A percentile compares a stretch with the other conserved stretches of the same genome.
Conservation (phyloP, 2,329 filamentous ascomycete genomes). For the Dothistroma septosporum region DNA sequence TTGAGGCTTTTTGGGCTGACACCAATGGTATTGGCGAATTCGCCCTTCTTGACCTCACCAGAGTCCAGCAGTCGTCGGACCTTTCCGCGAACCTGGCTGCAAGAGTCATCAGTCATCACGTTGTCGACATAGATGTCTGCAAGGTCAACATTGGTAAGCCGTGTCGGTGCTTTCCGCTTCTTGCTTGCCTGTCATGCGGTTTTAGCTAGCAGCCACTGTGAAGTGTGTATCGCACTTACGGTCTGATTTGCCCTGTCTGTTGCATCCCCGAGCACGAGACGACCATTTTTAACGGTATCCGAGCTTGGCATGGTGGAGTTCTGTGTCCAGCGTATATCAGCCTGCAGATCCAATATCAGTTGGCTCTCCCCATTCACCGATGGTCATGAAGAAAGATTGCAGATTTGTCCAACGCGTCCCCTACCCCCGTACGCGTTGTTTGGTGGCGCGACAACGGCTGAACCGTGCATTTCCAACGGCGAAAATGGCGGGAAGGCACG, state of each 20-base stretch:
- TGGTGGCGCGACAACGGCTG: conserved; percentile 3
- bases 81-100: conserved; percentile 39
- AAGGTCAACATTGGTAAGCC: conserved; percentile 2
- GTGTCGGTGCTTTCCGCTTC: conserved; percentile 13
- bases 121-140: conserved; percentile 18
- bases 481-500: not conserved
- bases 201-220: not conserved
- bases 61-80: conserved; percentile 43
- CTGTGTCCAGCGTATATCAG: not conserved
- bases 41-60: conserved; percentile 43
- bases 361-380: not conserved
- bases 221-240: not conserved
- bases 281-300: not conserved
- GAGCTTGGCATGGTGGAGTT: not conserved
- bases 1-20: conserved; percentile 36
- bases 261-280: not conserved
- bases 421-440: conserved; percentile 1
- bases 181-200: not conserved
- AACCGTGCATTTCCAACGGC: not conserved
- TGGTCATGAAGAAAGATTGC: not conserved
- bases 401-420: not conserved
- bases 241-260: not conserved
- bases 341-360: not conserved
- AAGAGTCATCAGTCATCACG: conserved; percentile 15
- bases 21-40: conserved; percentile 42